A percentile compares a stretch with the other conserved stretches of the same genome.
Conservation (phyloP, 805 yeast species). For the Sungouiella blattae region DNA sequence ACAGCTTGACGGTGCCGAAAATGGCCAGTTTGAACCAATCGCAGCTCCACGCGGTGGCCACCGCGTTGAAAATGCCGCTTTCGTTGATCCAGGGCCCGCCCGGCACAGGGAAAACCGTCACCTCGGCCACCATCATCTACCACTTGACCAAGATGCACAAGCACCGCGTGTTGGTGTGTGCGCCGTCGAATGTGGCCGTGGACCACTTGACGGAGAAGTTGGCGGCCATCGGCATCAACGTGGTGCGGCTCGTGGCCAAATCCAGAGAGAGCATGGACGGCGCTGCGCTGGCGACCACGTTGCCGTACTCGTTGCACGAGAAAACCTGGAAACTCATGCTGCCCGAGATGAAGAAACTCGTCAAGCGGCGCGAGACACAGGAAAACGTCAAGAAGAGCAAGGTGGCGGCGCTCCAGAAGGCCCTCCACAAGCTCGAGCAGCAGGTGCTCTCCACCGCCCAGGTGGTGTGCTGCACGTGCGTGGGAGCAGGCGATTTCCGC, state of each 20-base stretch:
- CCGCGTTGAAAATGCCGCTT: constrained; percentile 14
- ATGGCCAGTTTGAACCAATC: constrained; percentile 70
- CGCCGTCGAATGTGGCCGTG: constrained; percentile 94
- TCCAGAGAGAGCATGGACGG: constrained; percentile 75
- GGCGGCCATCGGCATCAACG: constrained; percentile 66
- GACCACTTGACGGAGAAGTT: constrained; percentile 82
- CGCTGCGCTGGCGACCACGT: constrained; percentile 5
- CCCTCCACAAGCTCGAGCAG: constrained; percentile 40
- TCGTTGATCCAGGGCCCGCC: constrained; percentile 78
- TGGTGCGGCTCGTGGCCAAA: constrained; percentile 72
- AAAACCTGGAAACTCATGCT: constrained; percentile 51
- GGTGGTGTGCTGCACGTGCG: constrained; percentile 88
- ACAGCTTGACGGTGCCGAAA: constrained; percentile 58
- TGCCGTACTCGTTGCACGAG: constrained; percentile 7
- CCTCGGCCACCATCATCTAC: constrained; percentile 83
- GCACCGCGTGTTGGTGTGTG: constrained; percentile 77
- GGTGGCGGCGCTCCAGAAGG: constrained; percentile 3
- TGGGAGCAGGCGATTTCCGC: constrained; percentile 82
- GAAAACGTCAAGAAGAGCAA: constrained; percentile 8
- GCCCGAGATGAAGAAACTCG: constrained; percentile 16
- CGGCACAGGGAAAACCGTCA: constrained; percentile 88
- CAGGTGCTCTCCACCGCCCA: constrained; percentile 55
- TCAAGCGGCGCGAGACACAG: constrained; percentile 1
- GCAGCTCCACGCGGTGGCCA: constrained; percentile 69
- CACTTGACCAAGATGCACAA: constrained; percentile 63